Evolutionary conservation across 23 red algal genomes (phyloP).

Genomic region (Agarophyton chilense): DNA sequence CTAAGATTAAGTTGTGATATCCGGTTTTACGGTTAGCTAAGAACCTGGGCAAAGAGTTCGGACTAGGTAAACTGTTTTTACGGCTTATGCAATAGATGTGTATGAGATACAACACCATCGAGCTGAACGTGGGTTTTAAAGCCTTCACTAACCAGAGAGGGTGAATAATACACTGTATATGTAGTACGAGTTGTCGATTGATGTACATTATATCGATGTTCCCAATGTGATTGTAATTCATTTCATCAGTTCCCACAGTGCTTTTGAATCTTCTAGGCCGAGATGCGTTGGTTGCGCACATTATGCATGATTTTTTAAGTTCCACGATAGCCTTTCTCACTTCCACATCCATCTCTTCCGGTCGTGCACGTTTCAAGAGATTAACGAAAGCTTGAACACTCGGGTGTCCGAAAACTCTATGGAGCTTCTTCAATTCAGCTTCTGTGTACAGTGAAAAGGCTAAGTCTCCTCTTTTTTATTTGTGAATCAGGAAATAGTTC

Average conservation of each 20-base stretch:
- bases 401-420: constrained; percentile 36
- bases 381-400: constrained; percentile 8
- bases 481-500: constrained; percentile 46
- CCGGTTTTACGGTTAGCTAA: too few relatives aligned
- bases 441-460: constrained; percentile 16
- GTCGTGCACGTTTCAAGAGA: constrained; percentile 17
- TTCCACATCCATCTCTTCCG: not conserved
- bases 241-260: constrained; percentile 18
- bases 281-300: not conserved
- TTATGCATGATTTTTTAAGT: not conserved
- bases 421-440: constrained; percentile 39
- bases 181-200: not conserved
- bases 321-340: not conserved
- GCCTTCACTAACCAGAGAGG: too few relatives aligned
- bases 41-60: too few relatives aligned
- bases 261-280: constrained; percentile 27
- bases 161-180: too few relatives aligned
- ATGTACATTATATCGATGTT: constrained; percentile 28
- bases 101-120: too few relatives aligned
- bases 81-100: too few relatives aligned
- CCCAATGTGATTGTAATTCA: constrained; percentile 34
- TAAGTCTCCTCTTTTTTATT: not conserved
- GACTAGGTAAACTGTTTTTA: too few relatives aligned
- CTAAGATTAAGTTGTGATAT: too few relatives aligned
- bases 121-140: too few relatives aligned